These are phyloP conservation scores for Fusarium buxicola DNA, from an alignment of 2,329 filamentous ascomycete species.

Conservation along the genomic window DNA sequence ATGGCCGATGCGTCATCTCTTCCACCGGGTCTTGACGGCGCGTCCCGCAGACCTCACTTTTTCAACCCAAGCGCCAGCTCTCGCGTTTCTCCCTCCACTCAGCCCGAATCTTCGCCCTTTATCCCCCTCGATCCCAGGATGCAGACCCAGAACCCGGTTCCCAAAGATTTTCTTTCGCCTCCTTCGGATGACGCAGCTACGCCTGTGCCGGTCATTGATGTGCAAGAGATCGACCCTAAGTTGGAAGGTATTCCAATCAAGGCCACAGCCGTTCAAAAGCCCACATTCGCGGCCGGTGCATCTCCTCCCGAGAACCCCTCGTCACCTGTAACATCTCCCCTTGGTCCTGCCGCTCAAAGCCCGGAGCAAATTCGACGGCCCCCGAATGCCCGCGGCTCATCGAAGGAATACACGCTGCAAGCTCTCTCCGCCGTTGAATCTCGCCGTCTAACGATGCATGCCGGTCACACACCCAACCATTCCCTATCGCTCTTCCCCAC, in stretches of 20 bases:
- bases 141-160: slow-evolving; percentile 52
- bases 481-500: slow-evolving; percentile 65
- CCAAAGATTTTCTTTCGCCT: slow-evolving; percentile 52
- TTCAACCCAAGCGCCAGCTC: slow-evolving; percentile 48
- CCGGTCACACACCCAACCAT: slow-evolving; percentile 72
- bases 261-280: slow-evolving; percentile 62
- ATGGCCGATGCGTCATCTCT: slow-evolving; percentile 43
- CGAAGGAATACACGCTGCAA: slow-evolving; percentile 59
- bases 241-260: slow-evolving; percentile 71
- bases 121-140: slow-evolving; percentile 59
- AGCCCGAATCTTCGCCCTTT: slow-evolving; percentile 53
- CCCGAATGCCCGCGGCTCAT: slow-evolving; percentile 39
- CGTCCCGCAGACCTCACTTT: slow-evolving; percentile 52
- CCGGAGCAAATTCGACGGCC: slow-evolving; percentile 27
- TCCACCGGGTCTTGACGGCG: slow-evolving; percentile 51
- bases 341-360: slow-evolving; percentile 34
- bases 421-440: slow-evolving; percentile 61
- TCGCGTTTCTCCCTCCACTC: slow-evolving; percentile 49
- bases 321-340: slow-evolving; percentile 47
- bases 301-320: slow-evolving; percentile 45
- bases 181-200: slow-evolving; percentile 48
- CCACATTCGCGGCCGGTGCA: slow-evolving; percentile 60
- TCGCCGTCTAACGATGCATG: slow-evolving; percentile 68
- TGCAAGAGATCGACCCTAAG: slow-evolving; percentile 67
- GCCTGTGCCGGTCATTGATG: slow-evolving; percentile 64